Evolutionary conservation across 495 filamentous ascomycete species (phyloP), one percentile per base, ranked within the genome.

Genomic region (Hyaloscypha hepaticicola): DNA sequence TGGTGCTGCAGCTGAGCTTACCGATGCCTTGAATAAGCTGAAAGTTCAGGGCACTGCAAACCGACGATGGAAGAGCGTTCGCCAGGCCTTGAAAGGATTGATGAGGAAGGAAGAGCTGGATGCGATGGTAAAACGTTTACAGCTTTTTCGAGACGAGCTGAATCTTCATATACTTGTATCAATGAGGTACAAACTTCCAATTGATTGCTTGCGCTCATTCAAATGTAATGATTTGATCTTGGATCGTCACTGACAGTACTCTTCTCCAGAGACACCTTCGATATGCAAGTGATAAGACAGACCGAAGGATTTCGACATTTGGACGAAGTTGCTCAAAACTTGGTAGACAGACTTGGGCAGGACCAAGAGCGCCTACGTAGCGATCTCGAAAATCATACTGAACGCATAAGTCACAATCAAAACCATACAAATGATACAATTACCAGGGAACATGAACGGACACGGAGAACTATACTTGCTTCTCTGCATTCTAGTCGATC

Each of bases 11-110:
- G 53, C 14, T 11, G 53, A 57, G 19, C 27, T 57, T 8, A 14
- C 33, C 16, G 11, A 21, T 3, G 53, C 19, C 9, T n/a, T 57
- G 19, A n/a, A 28, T n/a, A 28, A 33, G 19, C 27, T 57, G 53
- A 28, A 57, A 33, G 53, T 33, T 16, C 11, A 33, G 21, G 53
- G 28, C 6, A 27, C 22, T 19, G 14, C 25, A 9, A 28, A 57
- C 3, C 22, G 53, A n/a, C 53, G 53, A 57, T 57, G 53, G 53
- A 57, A 33, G 25, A 29, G 26, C 53, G 22, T 57, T 31, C 19
- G 28, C 7, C 53, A 57, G 28, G 53, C 53, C 16, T 27, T 57
- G 53, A 57, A 57, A 19, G 27, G 26, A 6, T 14, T 57, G 28
- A 2, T 28, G 53, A 21, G 21, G 19, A 57, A 57, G 53, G 19